A percentile compares a stretch with the other conserved stretches of the same genome.
Conservation (phyloP, 2,329 filamentous ascomycete genomes). For the Trichoderma arundinaceum region DNA sequence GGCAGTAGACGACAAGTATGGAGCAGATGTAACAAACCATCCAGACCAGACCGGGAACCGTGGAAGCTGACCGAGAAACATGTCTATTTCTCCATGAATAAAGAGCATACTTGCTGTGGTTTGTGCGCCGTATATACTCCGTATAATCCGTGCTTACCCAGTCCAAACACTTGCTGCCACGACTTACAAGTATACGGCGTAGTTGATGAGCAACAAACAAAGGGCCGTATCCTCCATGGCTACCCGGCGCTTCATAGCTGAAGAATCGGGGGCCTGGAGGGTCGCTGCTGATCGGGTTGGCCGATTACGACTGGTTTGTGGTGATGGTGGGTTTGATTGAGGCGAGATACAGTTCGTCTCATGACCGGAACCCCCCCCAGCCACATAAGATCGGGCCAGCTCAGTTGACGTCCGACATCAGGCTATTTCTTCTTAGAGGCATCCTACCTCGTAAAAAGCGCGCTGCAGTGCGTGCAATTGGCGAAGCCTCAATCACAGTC, state of each 20-base stretch:
- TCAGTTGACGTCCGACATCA: background rate
- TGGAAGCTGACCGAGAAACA: background rate
- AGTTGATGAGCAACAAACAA: background rate
- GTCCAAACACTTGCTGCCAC: no score
- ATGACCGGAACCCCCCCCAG: background rate
- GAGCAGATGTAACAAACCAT: slow-evolving; percentile 1
- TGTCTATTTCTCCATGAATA: background rate
- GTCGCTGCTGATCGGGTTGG: background rate
- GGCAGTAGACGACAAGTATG: background rate
- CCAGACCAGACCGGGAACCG: background rate
- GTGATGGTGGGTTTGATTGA: background rate
- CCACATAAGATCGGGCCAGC: background rate
- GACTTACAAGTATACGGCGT: no score
- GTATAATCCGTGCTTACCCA: no score
- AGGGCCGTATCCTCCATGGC: background rate
- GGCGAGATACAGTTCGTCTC: background rate
- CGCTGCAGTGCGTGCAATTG: background rate
- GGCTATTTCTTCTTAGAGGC: background rate
- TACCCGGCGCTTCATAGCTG: background rate
- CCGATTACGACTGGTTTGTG: background rate
- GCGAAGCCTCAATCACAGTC: background rate
- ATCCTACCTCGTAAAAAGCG: background rate
- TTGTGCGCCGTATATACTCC: no score
- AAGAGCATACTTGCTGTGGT: background rate
- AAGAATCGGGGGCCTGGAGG: background rate